phyloP scores from a whole-genome alignment of 2,329 filamentous ascomycete species.

The Plectosphaerella plurivora region DNA sequence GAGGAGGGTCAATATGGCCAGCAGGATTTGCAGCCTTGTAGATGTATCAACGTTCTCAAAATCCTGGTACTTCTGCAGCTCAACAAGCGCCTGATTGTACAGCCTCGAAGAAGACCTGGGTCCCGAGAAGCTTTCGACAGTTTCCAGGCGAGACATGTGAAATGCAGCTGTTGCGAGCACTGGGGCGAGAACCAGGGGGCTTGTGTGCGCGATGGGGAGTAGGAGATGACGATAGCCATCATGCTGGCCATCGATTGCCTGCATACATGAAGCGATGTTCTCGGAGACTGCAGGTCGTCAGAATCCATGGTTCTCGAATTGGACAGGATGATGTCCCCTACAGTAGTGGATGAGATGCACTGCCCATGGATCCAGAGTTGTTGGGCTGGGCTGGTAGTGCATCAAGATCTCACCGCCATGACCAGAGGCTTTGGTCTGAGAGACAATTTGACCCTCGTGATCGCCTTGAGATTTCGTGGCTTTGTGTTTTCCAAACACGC shows the following conservation, averaged over 20 bases:
- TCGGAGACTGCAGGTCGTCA: constrained; percentile 9
- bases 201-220: constrained; percentile 13
- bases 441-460: no score
- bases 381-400: no score
- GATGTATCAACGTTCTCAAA: constrained; percentile 5
- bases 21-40: constrained; percentile 7
- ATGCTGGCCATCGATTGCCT: constrained; percentile 14
- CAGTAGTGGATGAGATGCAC: background rate
- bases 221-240: constrained; percentile 15
- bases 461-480: no score
- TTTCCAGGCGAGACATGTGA: constrained; percentile 2
- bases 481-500: no score
- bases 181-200: constrained; percentile 7
- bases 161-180: constrained; percentile 8
- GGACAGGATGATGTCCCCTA: background rate
- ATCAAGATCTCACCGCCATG: background rate
- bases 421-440: background rate
- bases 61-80: constrained; percentile 13
- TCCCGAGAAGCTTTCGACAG: background rate
- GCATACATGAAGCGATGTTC: constrained; percentile 14
- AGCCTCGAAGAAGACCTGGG: constrained; percentile 1
- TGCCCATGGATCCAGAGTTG: background rate
- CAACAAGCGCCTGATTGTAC: constrained; percentile 10
- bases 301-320: no score
- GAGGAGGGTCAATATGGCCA: constrained; percentile 17